These are phyloP conservation scores for Oryza punctata DNA, from an alignment of 176 grass and related monocot genomes.

Conservation along the genomic window DNA sequence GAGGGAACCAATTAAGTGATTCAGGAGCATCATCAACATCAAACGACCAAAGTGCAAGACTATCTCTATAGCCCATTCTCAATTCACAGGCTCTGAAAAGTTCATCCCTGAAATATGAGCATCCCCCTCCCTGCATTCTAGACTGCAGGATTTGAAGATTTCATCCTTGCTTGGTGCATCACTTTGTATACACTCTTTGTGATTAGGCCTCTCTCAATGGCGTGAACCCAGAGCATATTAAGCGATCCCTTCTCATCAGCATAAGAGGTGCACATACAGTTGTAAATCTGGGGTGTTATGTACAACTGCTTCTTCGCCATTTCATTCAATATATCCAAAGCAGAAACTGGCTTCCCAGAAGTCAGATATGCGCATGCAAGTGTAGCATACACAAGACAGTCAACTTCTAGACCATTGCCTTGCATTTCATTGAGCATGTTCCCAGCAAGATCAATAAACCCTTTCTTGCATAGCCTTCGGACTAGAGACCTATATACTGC, in stretches of 20 bases:
- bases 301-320: slow-evolving; percentile 66
- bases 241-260: slow-evolving; percentile 58
- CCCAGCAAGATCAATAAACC: slow-evolving; percentile 63
- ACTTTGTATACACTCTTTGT: slow-evolving; percentile 48
- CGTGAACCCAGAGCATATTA: slow-evolving; percentile 62
- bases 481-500: slow-evolving; percentile 77
- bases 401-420: slow-evolving; percentile 54
- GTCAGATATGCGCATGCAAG: slow-evolving; percentile 71
- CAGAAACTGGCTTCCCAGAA: slow-evolving; percentile 42
- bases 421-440: slow-evolving; percentile 65
- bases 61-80: not conserved
- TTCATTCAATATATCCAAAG: slow-evolving; percentile 49
- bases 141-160: slow-evolving; percentile 6
- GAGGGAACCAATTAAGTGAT: slow-evolving; percentile 38
- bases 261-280: slow-evolving; percentile 61
- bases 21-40: slow-evolving; percentile 54
- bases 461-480: slow-evolving; percentile 80
- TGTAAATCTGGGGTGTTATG: slow-evolving; percentile 65
- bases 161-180: slow-evolving; percentile 46
- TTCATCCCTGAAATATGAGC: not conserved
- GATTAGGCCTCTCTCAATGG: slow-evolving; percentile 69
- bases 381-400: slow-evolving; percentile 63
- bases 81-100: not conserved
- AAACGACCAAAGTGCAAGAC: slow-evolving; percentile 34
- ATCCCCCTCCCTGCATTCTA: not conserved